A percentile compares a stretch with the other conserved stretches of the same genome.
These are phyloP conservation scores for Gentiana straminea DNA, from an alignment of 257 asterid genomes.

Conservation along the genomic window DNA sequence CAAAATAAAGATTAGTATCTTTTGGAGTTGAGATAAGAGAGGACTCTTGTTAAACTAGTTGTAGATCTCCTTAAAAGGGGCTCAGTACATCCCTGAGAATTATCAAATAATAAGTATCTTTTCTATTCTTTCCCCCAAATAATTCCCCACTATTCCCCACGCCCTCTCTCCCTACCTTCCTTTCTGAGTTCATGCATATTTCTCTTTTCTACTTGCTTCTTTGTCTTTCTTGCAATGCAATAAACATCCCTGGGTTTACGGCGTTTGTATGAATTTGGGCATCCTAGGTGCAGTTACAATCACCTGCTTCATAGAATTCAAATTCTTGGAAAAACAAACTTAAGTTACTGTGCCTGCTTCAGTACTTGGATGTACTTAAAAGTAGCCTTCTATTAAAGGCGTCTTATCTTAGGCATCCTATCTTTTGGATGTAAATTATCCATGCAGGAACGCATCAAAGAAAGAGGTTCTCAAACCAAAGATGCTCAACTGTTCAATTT, in stretches of 20 bases:
- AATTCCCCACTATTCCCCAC: no score
- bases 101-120: no score
- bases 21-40: no score
- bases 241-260: background rate
- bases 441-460: constrained; percentile 78
- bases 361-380: background rate
- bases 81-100: no score
- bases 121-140: no score
- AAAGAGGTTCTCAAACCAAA: constrained; percentile 45
- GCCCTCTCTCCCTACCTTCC: no score
- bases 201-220: background rate
- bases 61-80: no score
- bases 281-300: background rate
- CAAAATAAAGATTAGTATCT: no score
- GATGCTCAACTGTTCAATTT: constrained; percentile 47
- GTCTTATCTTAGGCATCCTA: background rate
- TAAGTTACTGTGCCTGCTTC: background rate
- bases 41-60: no score
- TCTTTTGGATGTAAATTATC: constrained; percentile 7
- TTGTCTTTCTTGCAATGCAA: background rate
- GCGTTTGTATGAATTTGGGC: background rate
- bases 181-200: no score
- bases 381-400: background rate
- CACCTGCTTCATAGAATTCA: background rate
- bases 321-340: background rate